Conservation (phyloP, 495 filamentous ascomycete genomes). For the Lasiosphaeria hispida region DNA sequence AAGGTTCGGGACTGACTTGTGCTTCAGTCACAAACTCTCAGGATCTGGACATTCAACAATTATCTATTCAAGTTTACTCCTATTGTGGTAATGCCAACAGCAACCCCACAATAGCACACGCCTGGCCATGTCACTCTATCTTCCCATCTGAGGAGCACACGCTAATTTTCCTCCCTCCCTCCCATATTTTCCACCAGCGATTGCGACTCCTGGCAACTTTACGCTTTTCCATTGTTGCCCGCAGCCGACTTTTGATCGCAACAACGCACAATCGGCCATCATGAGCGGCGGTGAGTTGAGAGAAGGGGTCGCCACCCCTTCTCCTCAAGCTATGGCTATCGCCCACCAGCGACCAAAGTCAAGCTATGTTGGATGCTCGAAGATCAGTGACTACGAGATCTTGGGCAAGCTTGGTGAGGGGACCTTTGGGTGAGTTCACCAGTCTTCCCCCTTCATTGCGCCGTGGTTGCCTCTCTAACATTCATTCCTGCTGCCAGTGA, state of each 20-base stretch:
- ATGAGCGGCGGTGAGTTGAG: constrained; percentile 29
- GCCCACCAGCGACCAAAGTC: constrained; percentile 43
- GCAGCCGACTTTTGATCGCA: background rate
- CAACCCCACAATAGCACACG: background rate
- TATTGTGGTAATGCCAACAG: background rate
- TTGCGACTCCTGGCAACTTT: no score
- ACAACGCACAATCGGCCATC: background rate
- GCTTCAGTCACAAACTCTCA: no score
- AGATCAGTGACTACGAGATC: constrained; percentile 83
- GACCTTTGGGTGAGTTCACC: constrained; percentile 75
- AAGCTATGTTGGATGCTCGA: constrained; percentile 80
- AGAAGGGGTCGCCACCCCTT: constrained; percentile 23
- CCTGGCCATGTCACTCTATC: constrained; percentile 17
- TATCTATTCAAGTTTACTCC: background rate
- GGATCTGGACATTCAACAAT: background rate
- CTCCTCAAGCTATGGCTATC: constrained; percentile 45
- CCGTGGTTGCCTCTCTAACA: background rate
- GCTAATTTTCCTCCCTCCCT: constrained; percentile 3
- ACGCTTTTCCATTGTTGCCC: background rate
- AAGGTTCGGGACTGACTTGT: no score
- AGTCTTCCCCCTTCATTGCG: constrained; percentile 3
- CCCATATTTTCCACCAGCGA: no score
- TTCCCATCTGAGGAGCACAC: constrained; percentile 21
- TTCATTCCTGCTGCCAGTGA: constrained; percentile 52
- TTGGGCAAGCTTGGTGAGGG: constrained; percentile 93